These are phyloP conservation scores for Aureobasidium sp. DNA, from an alignment of 2,329 filamentous ascomycete genomes.

Conservation along the genomic window DNA sequence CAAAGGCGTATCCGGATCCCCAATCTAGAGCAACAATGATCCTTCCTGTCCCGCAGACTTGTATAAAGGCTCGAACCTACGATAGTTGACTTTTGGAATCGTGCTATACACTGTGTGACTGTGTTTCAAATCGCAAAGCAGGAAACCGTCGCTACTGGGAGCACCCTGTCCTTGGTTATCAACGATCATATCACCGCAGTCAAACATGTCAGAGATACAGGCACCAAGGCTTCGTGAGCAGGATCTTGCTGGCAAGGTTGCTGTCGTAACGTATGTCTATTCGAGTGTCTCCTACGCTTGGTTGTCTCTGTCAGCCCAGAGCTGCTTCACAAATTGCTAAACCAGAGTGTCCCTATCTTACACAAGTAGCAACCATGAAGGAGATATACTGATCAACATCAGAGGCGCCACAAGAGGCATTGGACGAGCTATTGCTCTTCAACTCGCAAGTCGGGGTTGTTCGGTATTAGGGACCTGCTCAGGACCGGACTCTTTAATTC, in stretches of 20 bases:
- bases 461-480: conserved; percentile 26
- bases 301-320: neutral
- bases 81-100: neutral
- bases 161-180: neutral
- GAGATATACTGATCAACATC: neutral
- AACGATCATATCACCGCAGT: no score
- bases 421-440: conserved; percentile 23
- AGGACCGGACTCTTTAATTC: conserved; percentile 18
- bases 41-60: neutral
- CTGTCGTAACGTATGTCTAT: conserved; percentile 23
- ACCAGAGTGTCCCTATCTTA: no score
- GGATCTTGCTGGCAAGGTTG: conserved; percentile 24
- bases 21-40: neutral
- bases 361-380: no score
- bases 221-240: conserved; percentile 15
- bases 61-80: neutral
- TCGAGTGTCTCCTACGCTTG: neutral
- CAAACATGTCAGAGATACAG: neutral
- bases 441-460: conserved; percentile 23
- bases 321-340: no score
- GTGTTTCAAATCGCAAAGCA: no score
- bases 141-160: neutral
- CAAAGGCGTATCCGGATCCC: neutral
- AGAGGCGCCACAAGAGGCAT: conserved; percentile 25
- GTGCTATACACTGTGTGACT: no score